Conservation (phyloP, 2,329 filamentous ascomycete species). For the Colletotrichum siamense region DNA sequence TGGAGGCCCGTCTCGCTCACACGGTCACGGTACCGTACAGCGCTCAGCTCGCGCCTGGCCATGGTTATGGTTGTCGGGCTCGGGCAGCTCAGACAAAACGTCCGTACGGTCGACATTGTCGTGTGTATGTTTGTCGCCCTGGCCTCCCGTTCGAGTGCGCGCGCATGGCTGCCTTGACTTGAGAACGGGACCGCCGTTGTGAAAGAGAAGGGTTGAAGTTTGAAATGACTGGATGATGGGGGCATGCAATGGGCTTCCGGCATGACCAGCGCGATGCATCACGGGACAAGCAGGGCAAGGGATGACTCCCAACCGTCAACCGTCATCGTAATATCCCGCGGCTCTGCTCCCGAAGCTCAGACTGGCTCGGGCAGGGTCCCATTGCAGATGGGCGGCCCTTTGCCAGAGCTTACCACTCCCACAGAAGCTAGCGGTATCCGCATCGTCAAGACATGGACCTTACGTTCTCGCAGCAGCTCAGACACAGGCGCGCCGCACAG, state of each 20-base stretch:
- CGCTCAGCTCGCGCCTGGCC: neutral
- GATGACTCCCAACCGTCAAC: neutral
- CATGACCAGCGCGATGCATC: constrained; percentile 5
- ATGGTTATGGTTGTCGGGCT: neutral
- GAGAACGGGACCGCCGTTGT: neutral
- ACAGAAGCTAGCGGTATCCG: neutral
- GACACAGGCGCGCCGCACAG: constrained; percentile 3
- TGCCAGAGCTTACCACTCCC: neutral
- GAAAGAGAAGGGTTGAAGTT: neutral
- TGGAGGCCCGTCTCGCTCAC: neutral
- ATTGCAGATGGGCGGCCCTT: neutral
- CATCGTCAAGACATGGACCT: neutral
- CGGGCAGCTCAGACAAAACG: neutral
- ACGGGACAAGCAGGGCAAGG: neutral
- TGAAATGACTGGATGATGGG: neutral
- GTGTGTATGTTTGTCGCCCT: constrained; percentile 7
- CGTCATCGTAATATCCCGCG: constrained; percentile 9
- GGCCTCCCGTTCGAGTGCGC: constrained; percentile 10
- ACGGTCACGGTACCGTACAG: neutral
- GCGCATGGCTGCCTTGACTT: neutral
- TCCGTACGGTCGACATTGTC: neutral
- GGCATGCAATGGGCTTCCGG: neutral
- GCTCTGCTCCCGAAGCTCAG: constrained; percentile 21
- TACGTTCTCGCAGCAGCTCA: neutral
- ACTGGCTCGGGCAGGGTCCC: neutral